Evolutionary conservation across 345 rosid species (phyloP), one percentile per base, ranked within the genome.

Genomic region (Eucalyptus curtisii): DNA sequence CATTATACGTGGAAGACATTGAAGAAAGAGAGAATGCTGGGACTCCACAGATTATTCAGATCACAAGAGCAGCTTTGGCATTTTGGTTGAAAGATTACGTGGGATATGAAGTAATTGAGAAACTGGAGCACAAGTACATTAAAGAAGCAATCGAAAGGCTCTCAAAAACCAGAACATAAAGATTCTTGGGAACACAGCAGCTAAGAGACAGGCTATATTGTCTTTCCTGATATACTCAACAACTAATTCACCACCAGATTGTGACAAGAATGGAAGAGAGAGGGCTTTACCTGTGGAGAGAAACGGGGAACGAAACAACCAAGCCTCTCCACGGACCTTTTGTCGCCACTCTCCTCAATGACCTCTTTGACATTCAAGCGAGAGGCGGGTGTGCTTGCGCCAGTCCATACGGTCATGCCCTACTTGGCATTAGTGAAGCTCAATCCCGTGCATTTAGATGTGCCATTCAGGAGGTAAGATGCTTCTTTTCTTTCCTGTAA

Each of bases 311-410:
- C 86, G 88, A 71, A 68, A 90, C 91, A 80, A 95, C 87, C 80
- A 95, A 94, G 86, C 95, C 96, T 71, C 95, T 95, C 7, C 92
- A 92, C 86, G 97, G 97, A 6, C 89, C 94, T 27, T 95, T 93
- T 37, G 92, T 94, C 13, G 95, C 95, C 7, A 88, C 87, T 17
- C 91, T 95, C 66, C 93, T 95, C 85, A 95, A 94, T 85, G 95
- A 95, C 89, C 90, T 95, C 80, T 95, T 95, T 44, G 96, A 96
- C 40, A 94, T 95, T 80, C 97, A 95, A 47, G 94, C 96, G 11
- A 89, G 97, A 76, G 96, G 93, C 1, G 96, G 96, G 2, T 93
- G 96, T 48, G 97, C 94, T 42, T 95, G 96, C 88, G 96, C 97
- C 31, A 93, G 92, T 61, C 97, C 97, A 37, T 95, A 95, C n/a